Base-by-base conservation (phyloP, 257 asterid genomes). In the Prunella vulgaris region DNA sequence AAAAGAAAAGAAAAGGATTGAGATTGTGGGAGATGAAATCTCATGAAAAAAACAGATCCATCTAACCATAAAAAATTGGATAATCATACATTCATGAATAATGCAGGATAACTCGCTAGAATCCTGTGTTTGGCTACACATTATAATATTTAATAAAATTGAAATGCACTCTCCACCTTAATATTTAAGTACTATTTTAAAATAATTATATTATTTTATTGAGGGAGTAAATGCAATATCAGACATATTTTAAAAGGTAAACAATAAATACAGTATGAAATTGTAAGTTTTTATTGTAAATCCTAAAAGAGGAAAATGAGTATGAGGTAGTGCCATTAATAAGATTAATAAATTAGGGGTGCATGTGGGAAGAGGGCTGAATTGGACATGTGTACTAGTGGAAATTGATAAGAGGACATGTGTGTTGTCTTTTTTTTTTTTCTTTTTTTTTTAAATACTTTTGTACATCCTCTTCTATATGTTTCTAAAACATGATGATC, bases 381-480 rank as follows among this genome's bases (percentile, higher is more conserved):
- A 78, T 46, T 66, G 24, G 83, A 74, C 83, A 74, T 66, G 80
- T 75, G 83, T 60, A 70, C 56, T 42, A 66, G 74, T 74, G 76
- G 76, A 61, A 28, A 64, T 33, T 66, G 38, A 69, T 42, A 68
- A 56, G 51, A 51, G 28, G 79, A 70, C 83, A 74, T 69, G 82
- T 69, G 78, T 76, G 71, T 15, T 40, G 74, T 77, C 58, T n/a
- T n/a, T 62, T 44, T 44, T 44, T 44, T 49, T 44, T 3, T 12
- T 10, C 12, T 44, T 44, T 13, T 1, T 12, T 10, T 10, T 1
- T 51, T 59, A 10, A 59, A 37, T 60, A 51, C 3, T 49, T 49
- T 17, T 49, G 6, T 49, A 3, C 0, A n/a, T n/a, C n/a, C n/a
- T n/a, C n/a, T n/a, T n/a, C n/a, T n/a, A n/a, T n/a, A n/a, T n/a